Base-by-base conservation (phyloP, 306 rosid genomes). In the Heteromeles arbutifolia region DNA sequence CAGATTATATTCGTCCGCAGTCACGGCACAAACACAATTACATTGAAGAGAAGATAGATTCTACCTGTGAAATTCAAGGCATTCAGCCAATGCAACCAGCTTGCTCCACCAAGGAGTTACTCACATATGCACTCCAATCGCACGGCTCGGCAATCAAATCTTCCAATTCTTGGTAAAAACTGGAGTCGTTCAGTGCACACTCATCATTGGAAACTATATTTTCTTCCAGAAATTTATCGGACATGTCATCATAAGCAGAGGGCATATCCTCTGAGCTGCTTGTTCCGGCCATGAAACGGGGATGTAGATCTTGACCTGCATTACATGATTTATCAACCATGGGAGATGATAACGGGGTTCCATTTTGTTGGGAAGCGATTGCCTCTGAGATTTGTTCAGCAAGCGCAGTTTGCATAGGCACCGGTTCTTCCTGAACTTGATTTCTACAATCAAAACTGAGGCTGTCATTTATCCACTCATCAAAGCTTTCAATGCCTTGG, bases 131-230 rank as follows among this genome's bases (percentile, higher is more conserved):
- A 75, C 85, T 86, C 88, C 89, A 92, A 59, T 88, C 97, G 11
- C 71, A 19, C 25, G 91, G 91, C 74, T 90, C 88, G 37, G 72
- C 84, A 53, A 92, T 85, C 93, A 90, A 82, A 84, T 92, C 93
- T 88, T 90, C 97, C 77, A 90, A 74, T 63, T 95, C 96, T 67
- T 86, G 87, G 73, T 87, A 92, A 59, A 95, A 81, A 37, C 83
- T 85, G 0, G 92, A 82, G 84, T 88, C 96, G 79, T 88, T 89
- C 57, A 82, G 81, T 63, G 77, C 85, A 28, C 83, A 68, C 44
- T 76, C 88, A 75, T 90, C 96, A 54, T 85, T 92, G 50, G 81
- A 78, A 41, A 68, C 29, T 64, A 79, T 56, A 61, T 58, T 84
- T 22, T 87, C 91, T 26, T 73, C 67, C 58, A 84, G 69, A 2